phyloP scores from a whole-genome alignment of 2,329 filamentous ascomycete species.

The Lachnellula arida region DNA sequence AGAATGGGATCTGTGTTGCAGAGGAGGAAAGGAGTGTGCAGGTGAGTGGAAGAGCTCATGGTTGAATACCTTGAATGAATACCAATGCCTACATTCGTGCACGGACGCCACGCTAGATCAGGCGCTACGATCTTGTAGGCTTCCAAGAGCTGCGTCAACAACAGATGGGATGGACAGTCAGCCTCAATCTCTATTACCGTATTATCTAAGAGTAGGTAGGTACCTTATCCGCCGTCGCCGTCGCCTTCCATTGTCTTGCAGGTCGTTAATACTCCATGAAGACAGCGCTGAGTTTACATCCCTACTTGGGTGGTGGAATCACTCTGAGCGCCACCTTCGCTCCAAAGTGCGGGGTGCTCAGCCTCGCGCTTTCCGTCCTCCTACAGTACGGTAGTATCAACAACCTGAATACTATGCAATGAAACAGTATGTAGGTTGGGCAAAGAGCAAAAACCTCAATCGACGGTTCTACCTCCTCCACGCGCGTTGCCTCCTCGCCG shows the following conservation, averaged over 20 bases:
- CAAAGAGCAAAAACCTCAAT: too few species aligned
- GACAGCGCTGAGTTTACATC: too few species aligned
- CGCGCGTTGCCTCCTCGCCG: background rate
- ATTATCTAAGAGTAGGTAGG: too few species aligned
- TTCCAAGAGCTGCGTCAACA: background rate
- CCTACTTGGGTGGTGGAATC: background rate
- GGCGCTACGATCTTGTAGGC: background rate
- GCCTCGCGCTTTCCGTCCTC: background rate
- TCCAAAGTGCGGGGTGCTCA: conserved; percentile 1
- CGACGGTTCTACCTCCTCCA: too few species aligned
- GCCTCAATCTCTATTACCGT: background rate
- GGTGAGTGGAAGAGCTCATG: background rate
- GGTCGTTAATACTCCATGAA: too few species aligned
- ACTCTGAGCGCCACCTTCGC: background rate
- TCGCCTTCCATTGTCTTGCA: too few species aligned
- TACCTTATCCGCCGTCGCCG: background rate
- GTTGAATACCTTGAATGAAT: background rate
- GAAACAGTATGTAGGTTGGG: too few species aligned
- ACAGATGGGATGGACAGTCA: background rate
- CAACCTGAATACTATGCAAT: background rate
- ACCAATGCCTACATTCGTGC: background rate
- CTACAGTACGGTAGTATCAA: background rate
- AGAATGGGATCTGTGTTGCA: background rate
- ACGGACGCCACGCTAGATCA: background rate
- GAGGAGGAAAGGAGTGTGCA: background rate